Percentiles rank a stretch among this genome's conserved stretches.
Evolutionary conservation across 495 filamentous ascomycete genomes (phyloP).

Genomic region (Penicillium daleae): DNA sequence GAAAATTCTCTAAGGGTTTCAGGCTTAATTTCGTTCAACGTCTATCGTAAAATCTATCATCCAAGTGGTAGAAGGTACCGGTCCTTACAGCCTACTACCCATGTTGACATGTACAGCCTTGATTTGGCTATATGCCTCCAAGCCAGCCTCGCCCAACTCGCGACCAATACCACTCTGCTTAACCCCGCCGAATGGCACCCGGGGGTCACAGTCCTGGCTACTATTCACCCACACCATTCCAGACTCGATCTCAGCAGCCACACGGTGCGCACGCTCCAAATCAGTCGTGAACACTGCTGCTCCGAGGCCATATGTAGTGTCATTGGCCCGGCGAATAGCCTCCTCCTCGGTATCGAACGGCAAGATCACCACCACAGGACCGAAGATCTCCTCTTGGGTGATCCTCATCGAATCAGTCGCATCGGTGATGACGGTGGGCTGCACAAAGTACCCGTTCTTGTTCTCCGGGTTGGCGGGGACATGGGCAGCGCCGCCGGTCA

Average conservation of each 20-base stretch:
- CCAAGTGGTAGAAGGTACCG: neutral
- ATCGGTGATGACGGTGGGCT: slow-evolving; percentile 72
- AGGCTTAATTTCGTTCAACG: neutral
- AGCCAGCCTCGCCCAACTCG: slow-evolving; percentile 81
- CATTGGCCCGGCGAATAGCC: slow-evolving; percentile 78
- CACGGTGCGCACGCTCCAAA: slow-evolving; percentile 75
- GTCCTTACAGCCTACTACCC: slow-evolving; percentile 40
- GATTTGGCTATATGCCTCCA: slow-evolving; percentile 75
- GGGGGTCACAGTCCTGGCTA: slow-evolving; percentile 70
- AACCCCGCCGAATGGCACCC: slow-evolving; percentile 88
- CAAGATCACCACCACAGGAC: slow-evolving; percentile 81
- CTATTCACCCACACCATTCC: slow-evolving; percentile 98
- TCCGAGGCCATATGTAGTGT: slow-evolving; percentile 87
- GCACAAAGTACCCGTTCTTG: slow-evolving; percentile 67
- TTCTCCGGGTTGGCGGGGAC: slow-evolving; percentile 52
- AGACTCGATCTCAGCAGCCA: slow-evolving; percentile 81
- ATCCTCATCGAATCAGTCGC: slow-evolving; percentile 70
- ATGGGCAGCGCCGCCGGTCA: slow-evolving; percentile 71
- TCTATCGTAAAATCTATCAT: slow-evolving; percentile 17
- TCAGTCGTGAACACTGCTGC: slow-evolving; percentile 83
- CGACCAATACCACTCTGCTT: slow-evolving; percentile 94
- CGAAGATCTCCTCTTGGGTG: slow-evolving; percentile 78
- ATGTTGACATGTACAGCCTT: slow-evolving; percentile 85
- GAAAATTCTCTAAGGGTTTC: neutral
- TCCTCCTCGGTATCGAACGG: slow-evolving; percentile 85